Percentiles rank a stretch among this genome's conserved stretches.
Conservation (phyloP, 2,329 filamentous ascomycete species). For the Ceratocystis ficicola region DNA sequence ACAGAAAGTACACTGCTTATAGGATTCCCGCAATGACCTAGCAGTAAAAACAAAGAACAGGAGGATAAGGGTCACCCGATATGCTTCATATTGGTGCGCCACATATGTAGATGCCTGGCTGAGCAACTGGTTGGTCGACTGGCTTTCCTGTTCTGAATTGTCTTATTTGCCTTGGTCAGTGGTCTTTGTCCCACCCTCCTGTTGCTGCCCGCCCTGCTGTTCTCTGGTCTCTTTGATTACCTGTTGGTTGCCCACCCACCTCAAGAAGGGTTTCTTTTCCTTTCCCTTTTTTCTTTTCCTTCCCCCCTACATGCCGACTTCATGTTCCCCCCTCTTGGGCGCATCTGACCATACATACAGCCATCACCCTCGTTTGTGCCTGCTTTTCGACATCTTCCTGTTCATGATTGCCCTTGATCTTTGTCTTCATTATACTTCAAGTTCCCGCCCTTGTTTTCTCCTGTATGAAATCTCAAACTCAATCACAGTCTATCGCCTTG, state of each 20-base stretch:
- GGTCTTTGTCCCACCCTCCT: background rate
- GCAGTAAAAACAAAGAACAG: background rate
- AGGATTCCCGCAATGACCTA: background rate
- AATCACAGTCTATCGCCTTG: background rate
- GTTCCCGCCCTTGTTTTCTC: background rate
- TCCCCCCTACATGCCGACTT: background rate
- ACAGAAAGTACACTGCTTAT: background rate
- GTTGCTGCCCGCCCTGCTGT: background rate
- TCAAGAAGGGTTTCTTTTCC: background rate
- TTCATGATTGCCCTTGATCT: background rate
- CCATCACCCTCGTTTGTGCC: background rate
- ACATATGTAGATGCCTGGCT: background rate
- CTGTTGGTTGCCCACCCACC: constrained; percentile 1
- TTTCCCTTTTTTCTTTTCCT: background rate
- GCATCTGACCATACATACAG: background rate
- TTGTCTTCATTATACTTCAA: background rate
- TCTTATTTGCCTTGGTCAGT: background rate
- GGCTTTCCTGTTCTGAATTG: constrained; percentile 3
- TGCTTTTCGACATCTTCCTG: background rate
- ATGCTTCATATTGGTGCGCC: background rate
- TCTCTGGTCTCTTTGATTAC: background rate
- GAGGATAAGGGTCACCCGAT: background rate
- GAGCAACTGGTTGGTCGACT: constrained; percentile 7
- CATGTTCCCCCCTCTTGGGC: background rate
- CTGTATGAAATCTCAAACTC: background rate